phyloP scores from a whole-genome alignment of 345 rosid species.

The Abelmoschus esculentus region DNA sequence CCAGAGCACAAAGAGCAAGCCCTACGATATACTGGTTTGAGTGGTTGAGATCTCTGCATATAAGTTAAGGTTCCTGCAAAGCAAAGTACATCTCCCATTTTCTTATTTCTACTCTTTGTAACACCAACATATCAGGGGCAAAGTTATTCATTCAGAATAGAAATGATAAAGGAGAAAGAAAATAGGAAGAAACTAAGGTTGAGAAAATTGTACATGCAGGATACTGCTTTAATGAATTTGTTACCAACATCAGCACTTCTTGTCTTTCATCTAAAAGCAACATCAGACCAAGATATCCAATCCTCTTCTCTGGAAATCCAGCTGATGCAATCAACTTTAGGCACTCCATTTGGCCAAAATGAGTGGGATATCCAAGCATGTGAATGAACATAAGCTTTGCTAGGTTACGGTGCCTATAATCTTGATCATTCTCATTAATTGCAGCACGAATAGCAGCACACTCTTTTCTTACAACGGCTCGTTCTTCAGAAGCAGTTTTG shows the following conservation, averaged over 20 bases:
- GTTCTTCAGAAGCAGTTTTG: slow-evolving; percentile 99
- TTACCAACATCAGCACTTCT: slow-evolving; percentile 97
- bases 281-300: slow-evolving; percentile 99
- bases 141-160: background rate
- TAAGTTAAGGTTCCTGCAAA: slow-evolving; percentile 49
- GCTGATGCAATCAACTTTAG: slow-evolving; percentile 88
- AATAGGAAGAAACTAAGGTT: background rate
- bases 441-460: slow-evolving; percentile 88
- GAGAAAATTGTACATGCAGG: slow-evolving; percentile 25
- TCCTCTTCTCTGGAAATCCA: slow-evolving; percentile 97
- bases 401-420: slow-evolving; percentile 82
- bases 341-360: slow-evolving; percentile 99
- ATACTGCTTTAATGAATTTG: slow-evolving; percentile 98
- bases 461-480: slow-evolving; percentile 91
- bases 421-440: slow-evolving; percentile 81
- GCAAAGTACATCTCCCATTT: slow-evolving; percentile 1
- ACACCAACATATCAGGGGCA: background rate
- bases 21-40: slow-evolving; percentile 94
- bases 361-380: slow-evolving; percentile 99
- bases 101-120: background rate
- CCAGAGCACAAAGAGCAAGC: slow-evolving; percentile 99
- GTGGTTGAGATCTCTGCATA: slow-evolving; percentile 87
- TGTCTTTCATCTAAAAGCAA: slow-evolving; percentile 98
- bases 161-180: background rate
- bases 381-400: slow-evolving; percentile 99